Conservation (phyloP, 352 stramenopile species). For the Phytophthora megakarya region DNA sequence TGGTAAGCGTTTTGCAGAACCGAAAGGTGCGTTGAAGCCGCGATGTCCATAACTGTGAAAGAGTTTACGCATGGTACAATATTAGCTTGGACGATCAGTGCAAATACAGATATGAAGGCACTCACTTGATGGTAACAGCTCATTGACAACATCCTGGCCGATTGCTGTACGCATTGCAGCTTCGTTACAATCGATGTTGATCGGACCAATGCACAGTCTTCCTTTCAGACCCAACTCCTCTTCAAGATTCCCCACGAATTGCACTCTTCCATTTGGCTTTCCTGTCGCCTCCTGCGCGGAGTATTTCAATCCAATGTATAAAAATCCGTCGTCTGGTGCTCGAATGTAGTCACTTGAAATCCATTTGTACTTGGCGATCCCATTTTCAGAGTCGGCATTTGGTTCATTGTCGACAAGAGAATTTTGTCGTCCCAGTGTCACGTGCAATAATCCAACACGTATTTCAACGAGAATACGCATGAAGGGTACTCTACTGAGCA, state of each 20-base stretch:
- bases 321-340: slow-evolving; percentile 63
- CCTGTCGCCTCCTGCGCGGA: slow-evolving; percentile 17
- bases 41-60: slow-evolving; percentile 33
- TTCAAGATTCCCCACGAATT: slow-evolving; percentile 26
- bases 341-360: slow-evolving; percentile 73
- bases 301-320: slow-evolving; percentile 78
- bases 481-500: slow-evolving; percentile 39
- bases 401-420: slow-evolving; percentile 2
- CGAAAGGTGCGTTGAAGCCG: slow-evolving; percentile 49
- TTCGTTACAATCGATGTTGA: slow-evolving; percentile 73
- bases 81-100: not conserved
- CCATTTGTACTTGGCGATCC: slow-evolving; percentile 42
- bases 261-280: slow-evolving; percentile 23
- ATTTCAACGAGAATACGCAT: slow-evolving; percentile 59
- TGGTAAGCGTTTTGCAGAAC: slow-evolving; percentile 53
- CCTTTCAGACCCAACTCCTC: slow-evolving; percentile 62
- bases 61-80: not conserved
- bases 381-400: slow-evolving; percentile 1
- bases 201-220: slow-evolving; percentile 57
- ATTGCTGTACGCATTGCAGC: slow-evolving; percentile 42
- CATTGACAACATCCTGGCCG: slow-evolving; percentile 17
- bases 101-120: not conserved
- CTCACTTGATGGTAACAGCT: slow-evolving; percentile 22
- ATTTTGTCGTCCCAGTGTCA: slow-evolving; percentile 40
- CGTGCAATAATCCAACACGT: slow-evolving; percentile 56